Percentiles rank a stretch among this genome's conserved stretches.
Evolutionary conservation across 306 rosid species (phyloP).

Genomic region (Macrotyloma uniflorum): DNA sequence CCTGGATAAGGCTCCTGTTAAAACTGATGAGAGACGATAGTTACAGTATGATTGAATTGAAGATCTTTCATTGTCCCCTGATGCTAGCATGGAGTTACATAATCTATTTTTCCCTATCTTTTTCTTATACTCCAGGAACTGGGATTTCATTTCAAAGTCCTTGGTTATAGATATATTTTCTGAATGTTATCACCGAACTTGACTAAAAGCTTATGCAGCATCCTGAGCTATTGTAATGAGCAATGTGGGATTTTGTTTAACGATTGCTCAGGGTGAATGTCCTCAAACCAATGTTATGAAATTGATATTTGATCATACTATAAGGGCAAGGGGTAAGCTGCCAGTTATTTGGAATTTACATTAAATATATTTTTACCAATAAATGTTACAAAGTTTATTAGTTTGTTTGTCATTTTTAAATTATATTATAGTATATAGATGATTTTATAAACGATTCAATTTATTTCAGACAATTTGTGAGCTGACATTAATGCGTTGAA

Average conservation of each 20-base stretch:
- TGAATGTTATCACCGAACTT: constrained; percentile 9
- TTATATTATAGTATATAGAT: not conserved
- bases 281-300: constrained; percentile 1
- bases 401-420: not conserved
- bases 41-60: constrained; percentile 12
- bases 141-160: constrained; percentile 33
- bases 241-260: not conserved
- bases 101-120: constrained; percentile 8
- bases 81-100: constrained; percentile 25
- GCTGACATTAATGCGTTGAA: not conserved
- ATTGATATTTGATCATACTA: not conserved
- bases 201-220: not conserved
- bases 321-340: not conserved
- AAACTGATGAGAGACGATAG: constrained; percentile 54
- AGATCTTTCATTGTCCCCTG: not conserved
- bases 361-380: not conserved
- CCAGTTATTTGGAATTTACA: not conserved
- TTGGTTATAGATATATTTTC: constrained; percentile 15
- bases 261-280: constrained; percentile 7
- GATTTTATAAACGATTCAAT: not conserved
- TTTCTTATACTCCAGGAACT: constrained; percentile 31
- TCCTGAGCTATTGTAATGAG: constrained; percentile 4
- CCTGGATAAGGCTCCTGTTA: constrained; percentile 80
- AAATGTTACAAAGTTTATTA: not conserved
- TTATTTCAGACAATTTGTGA: not conserved